Evolutionary conservation across 2,329 filamentous ascomycete species (phyloP).

Genomic region (Corniculantispora saksenae): DNA sequence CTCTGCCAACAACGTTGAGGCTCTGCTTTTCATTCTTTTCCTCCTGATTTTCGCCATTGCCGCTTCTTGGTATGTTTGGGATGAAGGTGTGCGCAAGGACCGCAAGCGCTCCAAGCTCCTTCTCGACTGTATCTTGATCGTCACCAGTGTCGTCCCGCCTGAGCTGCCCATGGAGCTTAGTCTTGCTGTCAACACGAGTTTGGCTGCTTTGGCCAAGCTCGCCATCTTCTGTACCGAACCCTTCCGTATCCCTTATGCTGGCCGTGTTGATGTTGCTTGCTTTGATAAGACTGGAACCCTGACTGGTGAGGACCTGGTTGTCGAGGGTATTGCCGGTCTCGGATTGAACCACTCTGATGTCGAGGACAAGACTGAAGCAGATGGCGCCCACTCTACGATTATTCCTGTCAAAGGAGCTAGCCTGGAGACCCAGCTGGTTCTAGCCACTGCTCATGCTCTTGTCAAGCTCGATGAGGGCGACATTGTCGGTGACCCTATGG

Average conservation of each 20-base stretch:
- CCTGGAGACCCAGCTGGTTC: conserved; percentile 84
- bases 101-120: conserved; percentile 96
- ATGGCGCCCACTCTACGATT: conserved; percentile 82
- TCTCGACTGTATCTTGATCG: conserved; percentile 94
- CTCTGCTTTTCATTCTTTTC: conserved; percentile 96
- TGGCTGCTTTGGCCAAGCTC: conserved; percentile 90
- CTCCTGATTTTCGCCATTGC: conserved; percentile 93
- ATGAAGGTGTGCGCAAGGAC: conserved; percentile 90
- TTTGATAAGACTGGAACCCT: conserved; percentile 98
- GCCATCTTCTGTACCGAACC: conserved; percentile 99
- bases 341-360: conserved; percentile 69
- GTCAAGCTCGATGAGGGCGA: conserved; percentile 97
- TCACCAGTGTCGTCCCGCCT: conserved; percentile 97
- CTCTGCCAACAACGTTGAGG: conserved; percentile 96
- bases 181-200: conserved; percentile 94
- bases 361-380: conserved; percentile 65
- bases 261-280: conserved; percentile 92
- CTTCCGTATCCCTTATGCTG: conserved; percentile 95
- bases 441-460: conserved; percentile 91
- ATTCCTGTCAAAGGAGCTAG: conserved; percentile 69
- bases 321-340: conserved; percentile 93
- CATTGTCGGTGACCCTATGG: conserved; percentile 97
- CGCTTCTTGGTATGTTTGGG: conserved; percentile 98
- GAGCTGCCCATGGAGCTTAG: conserved; percentile 98
- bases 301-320: conserved; percentile 93